These are phyloP conservation scores for Volvox reticuliferus DNA, from an alignment of 139 green algal genomes.

Conservation along the genomic window DNA sequence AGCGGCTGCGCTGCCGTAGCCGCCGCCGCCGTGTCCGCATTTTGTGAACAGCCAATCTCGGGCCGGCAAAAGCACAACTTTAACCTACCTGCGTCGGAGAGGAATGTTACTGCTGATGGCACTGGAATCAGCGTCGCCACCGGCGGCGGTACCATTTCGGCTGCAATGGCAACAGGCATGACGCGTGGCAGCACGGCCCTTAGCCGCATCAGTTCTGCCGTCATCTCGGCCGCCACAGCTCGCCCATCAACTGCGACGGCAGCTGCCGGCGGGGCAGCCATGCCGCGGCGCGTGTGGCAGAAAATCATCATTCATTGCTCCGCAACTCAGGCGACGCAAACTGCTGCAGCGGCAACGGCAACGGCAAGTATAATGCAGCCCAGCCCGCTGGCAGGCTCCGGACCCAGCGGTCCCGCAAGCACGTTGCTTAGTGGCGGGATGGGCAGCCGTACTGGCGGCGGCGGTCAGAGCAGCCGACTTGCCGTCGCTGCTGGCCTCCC, in stretches of 20 bases:
- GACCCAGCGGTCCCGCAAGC: no score
- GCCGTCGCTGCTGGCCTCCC: not conserved
- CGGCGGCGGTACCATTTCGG: not conserved
- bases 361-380: not conserved
- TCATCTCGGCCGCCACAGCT: not conserved
- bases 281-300: conserved; percentile 4
- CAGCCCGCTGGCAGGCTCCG: not conserved
- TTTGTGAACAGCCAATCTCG: not conserved
- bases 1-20: no score
- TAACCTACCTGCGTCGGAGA: not conserved
- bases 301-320: not conserved
- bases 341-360: not conserved
- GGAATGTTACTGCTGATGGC: not conserved
- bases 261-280: not conserved
- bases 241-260: not conserved
- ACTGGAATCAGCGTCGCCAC: not conserved
- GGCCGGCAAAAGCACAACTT: no score
- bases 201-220: not conserved
- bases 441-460: not conserved
- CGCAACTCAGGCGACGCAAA: not conserved
- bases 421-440: no score
- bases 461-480: not conserved
- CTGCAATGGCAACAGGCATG: not conserved
- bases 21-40: not conserved
- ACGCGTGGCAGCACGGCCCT: not conserved